Conservation (phyloP, 148 eudicot genomes). For the Amaranthus palmeri region DNA sequence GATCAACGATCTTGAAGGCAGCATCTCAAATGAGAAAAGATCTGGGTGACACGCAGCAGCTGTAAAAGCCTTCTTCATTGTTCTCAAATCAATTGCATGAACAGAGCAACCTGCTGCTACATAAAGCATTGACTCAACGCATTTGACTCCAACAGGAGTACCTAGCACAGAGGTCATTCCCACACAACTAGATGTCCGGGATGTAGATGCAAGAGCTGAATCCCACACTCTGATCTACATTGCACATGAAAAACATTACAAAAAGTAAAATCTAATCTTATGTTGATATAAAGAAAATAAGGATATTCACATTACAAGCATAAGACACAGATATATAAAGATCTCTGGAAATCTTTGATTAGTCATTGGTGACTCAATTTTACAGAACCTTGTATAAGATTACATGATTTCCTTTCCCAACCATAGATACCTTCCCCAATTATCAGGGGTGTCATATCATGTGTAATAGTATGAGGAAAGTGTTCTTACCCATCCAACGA, state of each 20-base stretch:
- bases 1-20: conserved; percentile 62
- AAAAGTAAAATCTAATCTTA: not conserved
- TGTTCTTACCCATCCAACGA: not conserved
- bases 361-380: not conserved
- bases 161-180: conserved; percentile 48
- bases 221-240: conserved; percentile 74
- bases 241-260: not conserved
- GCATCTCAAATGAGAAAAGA: conserved; percentile 47
- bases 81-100: conserved; percentile 60
- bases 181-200: conserved; percentile 64
- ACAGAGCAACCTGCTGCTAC: conserved; percentile 59
- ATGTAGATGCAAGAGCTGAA: conserved; percentile 45
- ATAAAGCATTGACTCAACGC: conserved; percentile 64
- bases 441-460: not conserved
- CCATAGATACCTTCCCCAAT: not conserved
- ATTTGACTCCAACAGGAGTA: conserved; percentile 58
- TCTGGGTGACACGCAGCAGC: conserved; percentile 30
- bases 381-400: not conserved
- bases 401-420: not conserved
- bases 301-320: not conserved
- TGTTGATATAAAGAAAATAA: not conserved
- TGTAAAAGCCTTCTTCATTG: conserved; percentile 49
- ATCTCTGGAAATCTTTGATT: conserved; percentile 3
- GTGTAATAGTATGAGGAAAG: not conserved
- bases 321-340: not conserved